Evolutionary conservation across 768 basidiomycete genomes (phyloP).

Genomic region (Pisolithus marmoratus): DNA sequence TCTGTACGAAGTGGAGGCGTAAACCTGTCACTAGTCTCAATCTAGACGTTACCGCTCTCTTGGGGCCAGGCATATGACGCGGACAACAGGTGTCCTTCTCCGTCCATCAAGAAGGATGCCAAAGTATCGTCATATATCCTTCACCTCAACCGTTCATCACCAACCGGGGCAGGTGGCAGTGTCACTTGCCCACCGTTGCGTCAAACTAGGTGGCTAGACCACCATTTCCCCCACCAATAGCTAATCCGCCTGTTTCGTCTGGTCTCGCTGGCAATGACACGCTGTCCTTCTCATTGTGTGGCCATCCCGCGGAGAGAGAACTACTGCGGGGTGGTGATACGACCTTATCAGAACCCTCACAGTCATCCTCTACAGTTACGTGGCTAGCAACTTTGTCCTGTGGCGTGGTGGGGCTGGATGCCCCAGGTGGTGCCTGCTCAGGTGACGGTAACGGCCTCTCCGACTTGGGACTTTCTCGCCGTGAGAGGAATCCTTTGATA

Average conservation of each 20-base stretch:
- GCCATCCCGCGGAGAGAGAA: conserved; percentile 10
- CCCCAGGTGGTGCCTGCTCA: conserved; percentile 19
- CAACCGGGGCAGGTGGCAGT: neutral
- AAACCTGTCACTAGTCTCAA: neutral
- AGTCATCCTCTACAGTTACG: conserved; percentile 7
- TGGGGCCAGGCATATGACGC: no score
- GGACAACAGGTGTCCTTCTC: no score
- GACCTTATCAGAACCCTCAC: conserved; percentile 15
- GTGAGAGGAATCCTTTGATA: conserved; percentile 32
- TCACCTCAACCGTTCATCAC: neutral
- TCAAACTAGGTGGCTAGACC: neutral
- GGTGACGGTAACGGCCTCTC: conserved; percentile 26
- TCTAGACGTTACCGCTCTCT: no score
- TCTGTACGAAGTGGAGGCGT: no score
- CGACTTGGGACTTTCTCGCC: conserved; percentile 19
- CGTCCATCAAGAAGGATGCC: neutral
- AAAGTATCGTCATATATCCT: neutral
- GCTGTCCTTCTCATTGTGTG: conserved; percentile 6
- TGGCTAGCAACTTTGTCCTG: conserved; percentile 8
- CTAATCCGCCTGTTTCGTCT: neutral
- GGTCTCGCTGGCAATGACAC: conserved; percentile 1
- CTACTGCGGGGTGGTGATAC: conserved; percentile 16
- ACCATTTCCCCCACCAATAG: neutral
- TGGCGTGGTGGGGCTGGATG: conserved; percentile 8
- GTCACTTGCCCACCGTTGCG: neutral